Percentiles rank a stretch among this genome's conserved stretches.
These are phyloP conservation scores for Akanthomyces dipterigenus DNA, from an alignment of 2,329 filamentous ascomycete species.

Conservation along the genomic window DNA sequence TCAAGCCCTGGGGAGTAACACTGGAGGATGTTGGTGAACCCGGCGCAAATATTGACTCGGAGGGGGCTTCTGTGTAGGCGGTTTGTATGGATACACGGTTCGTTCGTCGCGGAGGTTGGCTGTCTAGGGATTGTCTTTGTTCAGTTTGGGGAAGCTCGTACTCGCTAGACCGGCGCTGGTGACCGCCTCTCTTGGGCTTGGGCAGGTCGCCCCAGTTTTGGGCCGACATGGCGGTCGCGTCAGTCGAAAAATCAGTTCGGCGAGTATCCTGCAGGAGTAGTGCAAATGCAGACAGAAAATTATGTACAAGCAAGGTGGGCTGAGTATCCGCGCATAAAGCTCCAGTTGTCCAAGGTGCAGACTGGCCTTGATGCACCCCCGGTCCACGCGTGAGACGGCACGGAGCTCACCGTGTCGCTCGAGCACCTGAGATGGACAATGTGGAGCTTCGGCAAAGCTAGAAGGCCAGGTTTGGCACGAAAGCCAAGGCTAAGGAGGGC, in stretches of 20 bases:
- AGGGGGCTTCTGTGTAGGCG: constrained; percentile 45
- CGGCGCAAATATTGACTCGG: constrained; percentile 53
- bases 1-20: constrained; percentile 45
- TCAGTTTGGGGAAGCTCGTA: constrained; percentile 25
- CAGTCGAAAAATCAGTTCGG: background rate
- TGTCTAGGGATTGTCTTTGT: constrained; percentile 26
- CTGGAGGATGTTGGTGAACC: constrained; percentile 48
- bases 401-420: background rate
- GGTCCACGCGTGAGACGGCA: constrained; percentile 1
- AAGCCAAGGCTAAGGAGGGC: background rate
- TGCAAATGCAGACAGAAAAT: constrained; percentile 1
- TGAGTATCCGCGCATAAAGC: constrained; percentile 1
- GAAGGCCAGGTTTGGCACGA: background rate
- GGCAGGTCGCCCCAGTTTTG: constrained; percentile 13
- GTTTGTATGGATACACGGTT: constrained; percentile 52
- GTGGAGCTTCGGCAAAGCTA: constrained; percentile 5
- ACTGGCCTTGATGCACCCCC: background rate
- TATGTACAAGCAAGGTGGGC: background rate
- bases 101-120: constrained; percentile 36
- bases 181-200: constrained; percentile 9
- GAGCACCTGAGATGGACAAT: background rate
- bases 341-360: background rate
- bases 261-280: background rate
- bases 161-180: constrained; percentile 12
- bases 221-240: constrained; percentile 11